phyloP scores from a whole-genome alignment of 805 yeast genomes.

The Yamadazyma paraphyllophila region DNA sequence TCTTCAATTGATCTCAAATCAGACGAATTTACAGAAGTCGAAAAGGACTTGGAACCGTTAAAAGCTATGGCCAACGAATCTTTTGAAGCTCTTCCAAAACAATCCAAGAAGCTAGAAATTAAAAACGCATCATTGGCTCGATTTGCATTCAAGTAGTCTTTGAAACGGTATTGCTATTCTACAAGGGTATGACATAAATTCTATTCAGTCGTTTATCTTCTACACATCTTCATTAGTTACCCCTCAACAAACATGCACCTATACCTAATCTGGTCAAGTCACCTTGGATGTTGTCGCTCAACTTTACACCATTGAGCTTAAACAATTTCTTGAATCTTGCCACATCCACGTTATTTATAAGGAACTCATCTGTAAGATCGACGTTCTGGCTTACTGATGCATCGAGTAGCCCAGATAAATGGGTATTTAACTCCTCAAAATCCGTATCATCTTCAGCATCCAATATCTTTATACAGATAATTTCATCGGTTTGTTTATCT shows the following conservation, averaged over 20 bases:
- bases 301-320: constrained; percentile 33
- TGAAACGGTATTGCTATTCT: no score
- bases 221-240: constrained; percentile 23
- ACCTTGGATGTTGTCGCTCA: constrained; percentile 16
- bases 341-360: constrained; percentile 22
- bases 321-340: constrained; percentile 34
- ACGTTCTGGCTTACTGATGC: constrained; percentile 5
- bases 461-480: constrained; percentile 53
- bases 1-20: constrained; percentile 3
- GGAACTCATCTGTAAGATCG: constrained; percentile 23
- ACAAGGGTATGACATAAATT: no score
- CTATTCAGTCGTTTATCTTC: no score
- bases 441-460: constrained; percentile 19
- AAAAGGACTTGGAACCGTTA: background rate
- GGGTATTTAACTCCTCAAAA: constrained; percentile 32
- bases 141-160: constrained; percentile 16
- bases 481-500: constrained; percentile 28
- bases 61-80: background rate
- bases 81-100: background rate
- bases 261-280: constrained; percentile 42
- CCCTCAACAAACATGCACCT: constrained; percentile 50
- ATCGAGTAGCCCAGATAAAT: constrained; percentile 23
- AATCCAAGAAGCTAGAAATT: constrained; percentile 1
- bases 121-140: constrained; percentile 11
- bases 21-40: background rate